Percentiles rank a stretch among this genome's conserved stretches.
phyloP scores from a whole-genome alignment of 768 basidiomycete genomes.

The Sarcomyxa edulis region DNA sequence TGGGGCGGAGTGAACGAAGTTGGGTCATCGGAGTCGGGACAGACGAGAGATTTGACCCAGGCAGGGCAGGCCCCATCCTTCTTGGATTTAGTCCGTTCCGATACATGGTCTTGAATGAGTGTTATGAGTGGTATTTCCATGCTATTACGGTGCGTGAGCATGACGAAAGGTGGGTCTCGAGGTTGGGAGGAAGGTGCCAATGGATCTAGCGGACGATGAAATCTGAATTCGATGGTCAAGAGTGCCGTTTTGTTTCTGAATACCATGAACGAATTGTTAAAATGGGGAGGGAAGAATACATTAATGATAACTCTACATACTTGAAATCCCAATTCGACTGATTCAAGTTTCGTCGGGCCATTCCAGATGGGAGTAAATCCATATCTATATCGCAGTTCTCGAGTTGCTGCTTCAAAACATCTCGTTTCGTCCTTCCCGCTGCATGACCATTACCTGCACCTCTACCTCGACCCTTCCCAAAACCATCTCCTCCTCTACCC shows the following conservation, averaged over 20 bases:
- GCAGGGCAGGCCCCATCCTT: constrained; percentile 39
- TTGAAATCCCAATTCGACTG: constrained; percentile 81
- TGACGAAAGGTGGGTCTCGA: constrained; percentile 34
- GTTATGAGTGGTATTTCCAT: constrained; percentile 44
- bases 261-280: neutral
- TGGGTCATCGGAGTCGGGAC: constrained; percentile 49
- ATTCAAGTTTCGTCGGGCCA: constrained; percentile 74
- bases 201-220: constrained; percentile 49
- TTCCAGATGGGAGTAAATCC: constrained; percentile 74
- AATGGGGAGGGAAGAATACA: constrained; percentile 1
- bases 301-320: constrained; percentile 39
- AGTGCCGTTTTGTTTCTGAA: constrained; percentile 61
- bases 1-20: constrained; percentile 52
- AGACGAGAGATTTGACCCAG: constrained; percentile 54
- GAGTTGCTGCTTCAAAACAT: constrained; percentile 64
- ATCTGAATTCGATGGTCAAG: constrained; percentile 69
- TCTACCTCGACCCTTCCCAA: constrained; percentile 19
- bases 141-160: constrained; percentile 63
- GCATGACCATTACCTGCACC: constrained; percentile 20
- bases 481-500: constrained; percentile 18
- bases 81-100: constrained; percentile 33
- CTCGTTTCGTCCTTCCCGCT: constrained; percentile 51
- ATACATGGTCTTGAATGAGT: constrained; percentile 42
- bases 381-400: constrained; percentile 65
- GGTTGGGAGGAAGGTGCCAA: constrained; percentile 32